phyloP scores from a whole-genome alignment of 2,329 filamentous ascomycete species.

The Mycogone perniciosa region DNA sequence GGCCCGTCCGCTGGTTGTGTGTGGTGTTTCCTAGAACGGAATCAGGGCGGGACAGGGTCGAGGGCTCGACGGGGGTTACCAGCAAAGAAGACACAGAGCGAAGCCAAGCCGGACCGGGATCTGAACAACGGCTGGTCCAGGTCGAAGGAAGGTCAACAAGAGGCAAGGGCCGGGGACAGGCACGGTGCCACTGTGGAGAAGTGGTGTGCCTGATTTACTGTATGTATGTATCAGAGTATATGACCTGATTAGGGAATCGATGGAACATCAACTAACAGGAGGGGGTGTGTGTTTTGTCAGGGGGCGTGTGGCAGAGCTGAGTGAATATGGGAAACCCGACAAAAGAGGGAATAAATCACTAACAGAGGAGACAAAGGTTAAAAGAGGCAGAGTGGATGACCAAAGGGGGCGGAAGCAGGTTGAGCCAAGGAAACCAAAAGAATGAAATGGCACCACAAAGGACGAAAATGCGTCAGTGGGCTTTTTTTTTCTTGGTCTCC shows the following conservation, averaged over 20 bases:
- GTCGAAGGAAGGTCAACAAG: constrained; percentile 6
- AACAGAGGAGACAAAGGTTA: neutral
- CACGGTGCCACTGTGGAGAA: constrained; percentile 17
- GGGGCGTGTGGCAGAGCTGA: constrained; percentile 6
- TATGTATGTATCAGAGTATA: constrained; percentile 14
- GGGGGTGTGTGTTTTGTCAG: constrained; percentile 10
- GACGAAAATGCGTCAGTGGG: too few relatives aligned
- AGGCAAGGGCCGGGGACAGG: constrained; percentile 16
- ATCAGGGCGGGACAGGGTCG: constrained; percentile 7
- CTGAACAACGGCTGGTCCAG: constrained; percentile 10
- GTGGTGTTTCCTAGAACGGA: constrained; percentile 13
- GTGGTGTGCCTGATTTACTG: constrained; percentile 14
- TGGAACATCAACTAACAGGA: constrained; percentile 12
- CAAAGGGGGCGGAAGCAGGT: neutral
- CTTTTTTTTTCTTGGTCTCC: neutral
- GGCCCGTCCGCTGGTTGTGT: constrained; percentile 8
- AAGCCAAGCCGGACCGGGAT: constrained; percentile 3
- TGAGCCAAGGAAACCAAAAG: neutral
- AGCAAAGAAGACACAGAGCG: constrained; percentile 8
- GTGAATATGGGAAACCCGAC: neutral
- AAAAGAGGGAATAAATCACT: neutral
- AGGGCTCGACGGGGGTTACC: constrained; percentile 5
- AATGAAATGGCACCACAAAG: neutral
- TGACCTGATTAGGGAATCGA: constrained; percentile 20
- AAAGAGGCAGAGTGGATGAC: neutral